phyloP scores from a whole-genome alignment of 2,329 filamentous ascomycete species.

The Fusarium cyanostomum region DNA sequence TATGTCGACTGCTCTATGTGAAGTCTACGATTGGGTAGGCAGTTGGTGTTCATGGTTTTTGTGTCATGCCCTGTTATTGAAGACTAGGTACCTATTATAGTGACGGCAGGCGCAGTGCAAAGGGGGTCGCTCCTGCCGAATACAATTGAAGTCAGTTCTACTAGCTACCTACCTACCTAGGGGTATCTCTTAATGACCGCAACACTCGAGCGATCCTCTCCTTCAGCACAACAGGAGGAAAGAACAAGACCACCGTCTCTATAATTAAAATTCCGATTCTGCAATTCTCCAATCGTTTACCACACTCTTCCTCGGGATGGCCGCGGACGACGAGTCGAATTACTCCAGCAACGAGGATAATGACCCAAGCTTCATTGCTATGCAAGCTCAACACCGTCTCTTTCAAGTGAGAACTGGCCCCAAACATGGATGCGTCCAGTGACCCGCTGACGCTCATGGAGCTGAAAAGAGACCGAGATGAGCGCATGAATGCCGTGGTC shows the following conservation, averaged over 20 bases:
- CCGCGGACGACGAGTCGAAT: constrained; percentile 21
- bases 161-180: no score
- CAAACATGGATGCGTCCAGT: no score
- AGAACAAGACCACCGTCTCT: neutral
- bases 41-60: constrained; percentile 1
- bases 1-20: constrained; percentile 15
- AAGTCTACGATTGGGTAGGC: constrained; percentile 14
- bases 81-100: neutral
- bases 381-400: constrained; percentile 44
- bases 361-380: constrained; percentile 36
- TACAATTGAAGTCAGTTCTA: no score
- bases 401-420: constrained; percentile 32
- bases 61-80: neutral
- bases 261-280: neutral
- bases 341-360: constrained; percentile 31
- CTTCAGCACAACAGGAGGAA: neutral
- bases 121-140: constrained; percentile 18
- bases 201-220: neutral
- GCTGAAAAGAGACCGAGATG: constrained; percentile 46
- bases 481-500: constrained; percentile 38
- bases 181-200: neutral
- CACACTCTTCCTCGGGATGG: constrained; percentile 11
- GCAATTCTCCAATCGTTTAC: neutral
- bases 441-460: no score
- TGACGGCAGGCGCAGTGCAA: neutral